These are phyloP conservation scores for Hyphopichia burtonii DNA, from an alignment of 1,139 yeast genomes.

Conservation along the genomic window DNA sequence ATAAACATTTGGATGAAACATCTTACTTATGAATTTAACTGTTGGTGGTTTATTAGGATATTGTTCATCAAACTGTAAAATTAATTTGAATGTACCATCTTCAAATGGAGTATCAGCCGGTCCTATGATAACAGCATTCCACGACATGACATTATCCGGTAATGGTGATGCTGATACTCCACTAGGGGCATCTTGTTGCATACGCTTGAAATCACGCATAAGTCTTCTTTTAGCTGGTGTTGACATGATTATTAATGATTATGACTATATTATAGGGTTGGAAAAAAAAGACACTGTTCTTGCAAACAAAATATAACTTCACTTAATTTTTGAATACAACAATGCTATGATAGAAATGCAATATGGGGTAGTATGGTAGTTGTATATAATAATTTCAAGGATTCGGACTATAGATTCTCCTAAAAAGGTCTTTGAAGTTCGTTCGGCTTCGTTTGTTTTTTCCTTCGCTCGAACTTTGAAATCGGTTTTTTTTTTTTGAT, in stretches of 20 bases:
- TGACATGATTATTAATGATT: slow-evolving; percentile 55
- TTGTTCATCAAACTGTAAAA: slow-evolving; percentile 91
- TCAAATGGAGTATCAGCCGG: slow-evolving; percentile 98
- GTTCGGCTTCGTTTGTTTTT: background rate
- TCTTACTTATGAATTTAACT: slow-evolving; percentile 86
- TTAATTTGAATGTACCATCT: slow-evolving; percentile 91
- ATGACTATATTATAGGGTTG: background rate
- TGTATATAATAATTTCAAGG: no score
- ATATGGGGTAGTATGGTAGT: no score
- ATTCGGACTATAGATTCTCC: background rate
- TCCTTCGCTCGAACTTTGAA: background rate
- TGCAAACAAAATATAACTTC: no score
- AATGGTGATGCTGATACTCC: slow-evolving; percentile 97
- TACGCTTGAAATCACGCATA: slow-evolving; percentile 98
- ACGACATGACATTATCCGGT: slow-evolving; percentile 95
- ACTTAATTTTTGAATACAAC: no score
- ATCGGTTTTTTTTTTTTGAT: background rate
- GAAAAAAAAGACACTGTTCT: background rate
- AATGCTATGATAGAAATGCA: no score
- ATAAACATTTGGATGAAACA: slow-evolving; percentile 98
- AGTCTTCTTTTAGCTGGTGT: slow-evolving; percentile 97
- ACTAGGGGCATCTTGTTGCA: slow-evolving; percentile 97
- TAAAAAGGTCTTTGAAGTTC: background rate
- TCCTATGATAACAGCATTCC: slow-evolving; percentile 98
- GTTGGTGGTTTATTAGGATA: slow-evolving; percentile 96